phyloP scores from a whole-genome alignment of 495 filamentous ascomycete genomes.

The Geoglossum glabrum region DNA sequence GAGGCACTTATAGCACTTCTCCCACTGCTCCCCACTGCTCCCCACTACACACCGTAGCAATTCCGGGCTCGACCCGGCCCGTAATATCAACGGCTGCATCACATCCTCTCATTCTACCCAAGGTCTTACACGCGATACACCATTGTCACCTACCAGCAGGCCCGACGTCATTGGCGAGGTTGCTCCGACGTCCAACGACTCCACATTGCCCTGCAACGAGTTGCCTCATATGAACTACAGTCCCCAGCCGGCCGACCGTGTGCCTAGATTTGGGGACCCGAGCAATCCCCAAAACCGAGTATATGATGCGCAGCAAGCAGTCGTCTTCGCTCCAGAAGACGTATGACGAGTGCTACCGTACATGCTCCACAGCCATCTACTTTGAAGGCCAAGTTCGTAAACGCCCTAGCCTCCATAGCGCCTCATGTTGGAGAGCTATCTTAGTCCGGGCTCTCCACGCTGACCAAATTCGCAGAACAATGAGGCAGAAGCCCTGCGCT shows the following conservation, averaged over 20 bases:
- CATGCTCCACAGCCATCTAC: slow-evolving; percentile 86
- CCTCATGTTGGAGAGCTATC: background rate
- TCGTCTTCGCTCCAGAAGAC: slow-evolving; percentile 81
- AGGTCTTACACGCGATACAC: background rate
- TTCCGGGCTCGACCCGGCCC: too few relatives aligned
- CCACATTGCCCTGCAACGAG: background rate
- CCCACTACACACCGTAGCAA: too few relatives aligned
- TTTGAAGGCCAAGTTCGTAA: slow-evolving; percentile 65
- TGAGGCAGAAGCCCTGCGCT: slow-evolving; percentile 75
- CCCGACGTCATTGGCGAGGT: background rate
- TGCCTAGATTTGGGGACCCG: background rate
- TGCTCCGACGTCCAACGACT: background rate
- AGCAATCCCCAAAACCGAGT: background rate
- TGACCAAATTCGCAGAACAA: slow-evolving; percentile 43
- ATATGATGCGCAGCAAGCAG: slow-evolving; percentile 49
- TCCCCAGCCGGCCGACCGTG: background rate
- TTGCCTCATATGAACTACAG: background rate
- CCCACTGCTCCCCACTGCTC: too few relatives aligned
- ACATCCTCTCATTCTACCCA: background rate
- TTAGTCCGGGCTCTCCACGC: too few relatives aligned
- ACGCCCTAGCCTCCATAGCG: background rate
- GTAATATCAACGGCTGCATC: too few relatives aligned
- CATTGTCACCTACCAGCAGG: background rate
- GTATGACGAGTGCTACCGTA: slow-evolving; percentile 87
- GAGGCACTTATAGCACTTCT: too few relatives aligned